Percentiles rank a stretch among this genome's conserved stretches.
phyloP scores from a whole-genome alignment of 345 rosid genomes.

The Brassica cretica region DNA sequence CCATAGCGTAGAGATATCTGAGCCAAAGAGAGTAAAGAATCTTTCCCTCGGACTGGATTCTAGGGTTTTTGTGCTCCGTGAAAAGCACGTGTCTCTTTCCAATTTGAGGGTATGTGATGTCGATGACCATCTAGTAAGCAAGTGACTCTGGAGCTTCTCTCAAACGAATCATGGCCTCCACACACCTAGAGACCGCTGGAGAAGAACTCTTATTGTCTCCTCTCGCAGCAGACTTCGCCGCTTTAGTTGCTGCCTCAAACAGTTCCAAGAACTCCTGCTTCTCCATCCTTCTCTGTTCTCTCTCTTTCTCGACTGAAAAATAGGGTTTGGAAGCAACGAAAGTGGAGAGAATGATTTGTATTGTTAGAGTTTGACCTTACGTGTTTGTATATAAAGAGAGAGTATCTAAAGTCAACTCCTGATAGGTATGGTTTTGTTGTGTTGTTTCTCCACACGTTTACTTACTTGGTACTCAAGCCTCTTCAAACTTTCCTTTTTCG shows the following conservation, averaged over 20 bases:
- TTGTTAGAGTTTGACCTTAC: background rate
- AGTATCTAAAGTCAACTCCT: background rate
- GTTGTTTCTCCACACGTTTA: background rate
- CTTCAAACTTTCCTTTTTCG: background rate
- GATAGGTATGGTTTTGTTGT: background rate
- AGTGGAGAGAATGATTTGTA: background rate
- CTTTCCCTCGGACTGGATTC: background rate
- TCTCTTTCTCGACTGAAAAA: background rate
- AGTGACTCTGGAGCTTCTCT: conserved; percentile 17
- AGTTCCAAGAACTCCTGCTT: background rate
- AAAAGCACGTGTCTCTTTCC: background rate
- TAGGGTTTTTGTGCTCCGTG: conserved; percentile 12
- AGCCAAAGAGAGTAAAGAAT: conserved; percentile 13
- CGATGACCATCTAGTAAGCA: background rate
- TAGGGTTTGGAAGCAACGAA: background rate
- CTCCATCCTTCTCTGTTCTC: background rate
- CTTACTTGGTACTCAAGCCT: background rate
- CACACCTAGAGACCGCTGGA: conserved; percentile 5
- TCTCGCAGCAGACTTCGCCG: conserved; percentile 6
- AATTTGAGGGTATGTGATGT: background rate
- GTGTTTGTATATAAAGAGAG: background rate
- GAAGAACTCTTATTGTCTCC: background rate
- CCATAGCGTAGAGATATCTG: conserved; percentile 6
- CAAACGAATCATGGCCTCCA: conserved; percentile 5
- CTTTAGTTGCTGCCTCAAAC: background rate